Base-by-base conservation (phyloP, 1,139 yeast genomes). In the Candida pseudocylindracea region DNA sequence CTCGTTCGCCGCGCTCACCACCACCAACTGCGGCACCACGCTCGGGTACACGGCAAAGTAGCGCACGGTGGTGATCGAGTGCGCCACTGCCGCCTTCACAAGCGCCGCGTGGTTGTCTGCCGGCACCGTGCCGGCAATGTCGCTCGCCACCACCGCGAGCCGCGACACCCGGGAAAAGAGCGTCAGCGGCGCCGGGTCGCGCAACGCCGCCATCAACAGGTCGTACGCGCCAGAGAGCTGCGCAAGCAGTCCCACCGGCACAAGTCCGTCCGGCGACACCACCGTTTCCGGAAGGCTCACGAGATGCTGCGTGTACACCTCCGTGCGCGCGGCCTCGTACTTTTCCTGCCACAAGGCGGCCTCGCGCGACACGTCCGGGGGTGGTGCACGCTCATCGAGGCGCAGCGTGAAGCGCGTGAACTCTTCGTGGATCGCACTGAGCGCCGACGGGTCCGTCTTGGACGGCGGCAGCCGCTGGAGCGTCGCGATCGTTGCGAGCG, bases 21-120 rank as follows among this genome's bases (percentile, higher is more conserved):
- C 32, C n/a, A 30, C 15, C 12, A 27, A 15, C 12, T 13, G 26
- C 12, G 32, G 32, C 10, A 30, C 28, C 11, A 30, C n/a, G 9
- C n/a, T 8, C 7, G 27, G 32, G 32, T 30, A 30, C 10, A 30
- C 29, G 5, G 32, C 32, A 10, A 12, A 30, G 12, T 30, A 30
- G 8, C 32, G 29, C n/a, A 29, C 27, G 10, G 32, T 10, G 10
- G 32, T 30, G 7, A 30, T 12, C n/a, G 28, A 29, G 27, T 26
- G 27, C n/a, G 20, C 20, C 10, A 27, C 29, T 10, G 28, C 15
- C 7, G 26, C 32, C 6, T 29, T 12, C 25, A 30, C 32, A 8
- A 12, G 29, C 10, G 11, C 20, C 10, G 29, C 28, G 10, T 10
- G 8, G n/a, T 13, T 10, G n/a, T 10, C 29, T 9, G 10, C 28